These are phyloP conservation scores for Polyporus arcularius DNA, from an alignment of 768 basidiomycete genomes.

Conservation along the genomic window DNA sequence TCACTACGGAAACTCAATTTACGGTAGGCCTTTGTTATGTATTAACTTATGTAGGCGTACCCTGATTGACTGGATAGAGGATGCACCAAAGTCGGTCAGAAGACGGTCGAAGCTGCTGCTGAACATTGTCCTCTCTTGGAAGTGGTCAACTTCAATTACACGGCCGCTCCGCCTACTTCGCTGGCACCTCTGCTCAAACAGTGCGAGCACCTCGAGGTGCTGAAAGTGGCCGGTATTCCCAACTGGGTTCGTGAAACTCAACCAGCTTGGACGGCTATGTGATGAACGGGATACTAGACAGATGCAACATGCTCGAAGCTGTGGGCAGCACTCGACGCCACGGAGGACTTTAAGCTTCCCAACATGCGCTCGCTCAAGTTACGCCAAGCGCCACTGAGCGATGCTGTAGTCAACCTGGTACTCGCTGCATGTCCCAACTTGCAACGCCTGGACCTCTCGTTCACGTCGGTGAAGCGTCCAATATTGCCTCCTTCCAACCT, in stretches of 20 bases:
- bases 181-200: constrained; percentile 45
- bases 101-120: constrained; percentile 47
- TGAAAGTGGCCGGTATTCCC: constrained; percentile 64
- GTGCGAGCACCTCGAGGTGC: constrained; percentile 46
- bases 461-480: constrained; percentile 53
- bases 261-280: background rate
- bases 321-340: constrained; percentile 23
- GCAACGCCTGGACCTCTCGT: constrained; percentile 62
- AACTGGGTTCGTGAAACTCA: constrained; percentile 51
- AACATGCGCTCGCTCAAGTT: constrained; percentile 59
- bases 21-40: constrained; percentile 39
- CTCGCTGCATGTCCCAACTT: constrained; percentile 51
- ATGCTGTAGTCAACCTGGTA: constrained; percentile 45
- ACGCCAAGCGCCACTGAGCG: constrained; percentile 53
- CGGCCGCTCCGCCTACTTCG: constrained; percentile 50
- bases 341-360: constrained; percentile 33
- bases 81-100: constrained; percentile 55
- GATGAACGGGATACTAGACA: constrained; percentile 51
- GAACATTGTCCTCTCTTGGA: constrained; percentile 44
- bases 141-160: constrained; percentile 61
- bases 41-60: background rate
- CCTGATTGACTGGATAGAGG: constrained; percentile 42
- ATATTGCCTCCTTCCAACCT: constrained; percentile 6
- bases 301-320: constrained; percentile 56
- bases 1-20: constrained; percentile 50